Percentiles rank a stretch among this genome's conserved stretches.
These are phyloP conservation scores for Eucalyptus regnans DNA, from an alignment of 345 rosid species.

Conservation along the genomic window DNA sequence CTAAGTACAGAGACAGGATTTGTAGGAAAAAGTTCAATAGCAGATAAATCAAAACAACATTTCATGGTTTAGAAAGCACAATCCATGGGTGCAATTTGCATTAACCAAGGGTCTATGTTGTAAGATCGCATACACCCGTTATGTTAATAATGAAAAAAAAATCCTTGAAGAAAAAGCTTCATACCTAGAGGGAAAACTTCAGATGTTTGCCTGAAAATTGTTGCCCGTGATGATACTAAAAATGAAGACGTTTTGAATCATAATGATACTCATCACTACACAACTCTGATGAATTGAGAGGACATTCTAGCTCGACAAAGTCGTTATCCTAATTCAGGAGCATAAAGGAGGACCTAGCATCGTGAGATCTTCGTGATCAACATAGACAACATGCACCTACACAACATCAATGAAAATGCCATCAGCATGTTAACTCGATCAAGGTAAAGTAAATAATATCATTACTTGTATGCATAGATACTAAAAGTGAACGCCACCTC, in stretches of 20 bases:
- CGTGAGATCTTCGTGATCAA: background rate
- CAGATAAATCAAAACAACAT: background rate
- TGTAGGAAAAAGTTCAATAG: background rate
- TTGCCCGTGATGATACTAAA: background rate
- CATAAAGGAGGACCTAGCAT: background rate
- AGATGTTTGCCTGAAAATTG: background rate
- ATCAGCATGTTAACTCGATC: background rate
- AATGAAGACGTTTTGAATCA: background rate
- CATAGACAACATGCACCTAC: background rate
- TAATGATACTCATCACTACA: background rate
- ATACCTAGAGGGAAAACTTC: background rate
- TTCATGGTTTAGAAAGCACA: background rate
- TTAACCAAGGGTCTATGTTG: background rate
- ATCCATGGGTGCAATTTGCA: background rate
- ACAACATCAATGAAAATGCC: background rate
- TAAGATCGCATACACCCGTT: background rate
- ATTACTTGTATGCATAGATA: background rate
- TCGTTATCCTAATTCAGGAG: background rate
- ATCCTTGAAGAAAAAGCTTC: background rate
- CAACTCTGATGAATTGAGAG: background rate
- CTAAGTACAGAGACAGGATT: background rate
- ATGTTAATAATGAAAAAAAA: background rate
- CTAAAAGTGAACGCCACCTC: background rate
- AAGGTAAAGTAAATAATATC: background rate
- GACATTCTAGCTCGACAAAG: background rate